Conservation (phyloP, 2,329 filamentous ascomycete genomes). For the Monosporascus sp. region DNA sequence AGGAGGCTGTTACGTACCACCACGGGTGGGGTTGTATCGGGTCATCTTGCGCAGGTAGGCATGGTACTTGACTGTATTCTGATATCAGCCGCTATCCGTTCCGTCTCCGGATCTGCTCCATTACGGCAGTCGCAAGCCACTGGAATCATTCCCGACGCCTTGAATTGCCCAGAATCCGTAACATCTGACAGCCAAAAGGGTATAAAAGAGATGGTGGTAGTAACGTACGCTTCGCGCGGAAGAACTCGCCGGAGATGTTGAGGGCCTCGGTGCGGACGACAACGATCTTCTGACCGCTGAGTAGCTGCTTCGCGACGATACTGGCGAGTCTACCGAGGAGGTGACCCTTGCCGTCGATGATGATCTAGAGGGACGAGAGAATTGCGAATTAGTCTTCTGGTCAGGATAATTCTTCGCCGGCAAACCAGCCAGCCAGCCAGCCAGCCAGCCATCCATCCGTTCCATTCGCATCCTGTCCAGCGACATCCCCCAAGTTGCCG, state of each 20-base stretch:
- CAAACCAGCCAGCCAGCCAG: too few species aligned
- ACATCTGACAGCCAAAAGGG: background rate
- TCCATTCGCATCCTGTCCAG: too few species aligned
- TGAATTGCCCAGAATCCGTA: background rate
- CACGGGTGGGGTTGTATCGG: constrained; percentile 98
- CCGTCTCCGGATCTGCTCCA: background rate
- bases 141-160: constrained; percentile 1
- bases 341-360: constrained; percentile 99
- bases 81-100: constrained; percentile 39
- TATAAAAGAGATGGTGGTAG: constrained; percentile 8
- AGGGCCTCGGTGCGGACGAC: constrained; percentile 97
- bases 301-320: constrained; percentile 98
- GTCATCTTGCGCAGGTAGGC: constrained; percentile 99
- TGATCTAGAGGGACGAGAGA: constrained; percentile 56
- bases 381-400: constrained; percentile 25
- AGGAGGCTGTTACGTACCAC: constrained; percentile 60
- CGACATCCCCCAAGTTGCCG: too few species aligned
- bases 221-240: constrained; percentile 98
- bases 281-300: constrained; percentile 99
- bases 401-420: background rate
- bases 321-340: constrained; percentile 97
- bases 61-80: constrained; percentile 93
- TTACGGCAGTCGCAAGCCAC: constrained; percentile 7
- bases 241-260: constrained; percentile 99
- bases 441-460: too few species aligned